Evolutionary conservation across 768 basidiomycete genomes (phyloP).

Genomic region (Pleurotus tuoliensis): DNA sequence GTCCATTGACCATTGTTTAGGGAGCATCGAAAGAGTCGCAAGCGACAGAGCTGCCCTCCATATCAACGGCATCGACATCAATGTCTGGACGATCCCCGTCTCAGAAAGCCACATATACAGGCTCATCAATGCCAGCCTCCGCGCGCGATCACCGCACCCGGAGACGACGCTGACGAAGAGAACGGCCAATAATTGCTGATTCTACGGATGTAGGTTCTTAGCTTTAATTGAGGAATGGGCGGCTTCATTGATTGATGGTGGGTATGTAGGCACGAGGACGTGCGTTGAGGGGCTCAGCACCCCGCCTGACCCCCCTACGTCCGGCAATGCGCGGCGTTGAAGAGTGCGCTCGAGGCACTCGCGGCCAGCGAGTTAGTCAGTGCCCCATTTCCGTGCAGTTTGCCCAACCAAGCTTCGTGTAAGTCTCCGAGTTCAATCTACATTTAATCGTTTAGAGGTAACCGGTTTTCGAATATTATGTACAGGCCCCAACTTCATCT

Average conservation of each 20-base stretch:
- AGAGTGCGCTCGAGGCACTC: constrained; percentile 7
- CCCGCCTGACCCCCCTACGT: constrained; percentile 1
- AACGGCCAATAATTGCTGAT: constrained; percentile 5
- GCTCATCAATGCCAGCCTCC: background rate
- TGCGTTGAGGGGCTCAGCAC: constrained; percentile 7
- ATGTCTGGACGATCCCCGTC: constrained; percentile 1
- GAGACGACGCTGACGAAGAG: constrained; percentile 6
- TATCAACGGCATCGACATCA: constrained; percentile 3
- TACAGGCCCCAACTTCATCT: constrained; percentile 11
- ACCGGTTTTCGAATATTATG: background rate
- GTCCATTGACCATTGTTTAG: background rate
- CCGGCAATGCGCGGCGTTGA: constrained; percentile 8
- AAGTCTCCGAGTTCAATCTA: background rate
- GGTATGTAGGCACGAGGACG: background rate
- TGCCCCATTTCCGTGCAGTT: constrained; percentile 7
- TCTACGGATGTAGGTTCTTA: constrained; percentile 6
- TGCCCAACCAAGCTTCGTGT: constrained; percentile 7
- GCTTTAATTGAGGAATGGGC: background rate
- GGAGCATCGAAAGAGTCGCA: background rate
- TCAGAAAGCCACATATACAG: background rate
- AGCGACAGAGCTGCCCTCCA: background rate
- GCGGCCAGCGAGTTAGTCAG: constrained; percentile 5
- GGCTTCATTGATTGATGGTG: too few relatives aligned
- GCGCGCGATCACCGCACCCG: background rate
- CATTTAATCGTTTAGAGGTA: background rate